Base-by-base conservation (phyloP, 2,329 filamentous ascomycete genomes). In the Furcasterigmium sp. region DNA sequence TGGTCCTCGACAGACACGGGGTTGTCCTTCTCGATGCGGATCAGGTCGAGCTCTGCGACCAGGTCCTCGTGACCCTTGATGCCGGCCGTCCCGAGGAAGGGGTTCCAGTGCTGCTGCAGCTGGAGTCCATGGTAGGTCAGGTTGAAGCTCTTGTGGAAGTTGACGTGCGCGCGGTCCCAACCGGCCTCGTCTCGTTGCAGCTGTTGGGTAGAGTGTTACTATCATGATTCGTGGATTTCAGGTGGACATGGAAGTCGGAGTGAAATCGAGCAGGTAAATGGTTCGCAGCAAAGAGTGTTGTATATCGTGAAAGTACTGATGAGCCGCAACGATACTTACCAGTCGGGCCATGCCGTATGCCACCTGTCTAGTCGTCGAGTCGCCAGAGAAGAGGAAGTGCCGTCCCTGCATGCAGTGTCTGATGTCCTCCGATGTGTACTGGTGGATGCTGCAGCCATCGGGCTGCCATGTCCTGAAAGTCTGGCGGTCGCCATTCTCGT, bases 31-130 rank as follows among this genome's bases (percentile, higher is more conserved):
- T 55, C 51, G 7, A 47, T 13, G 23, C 43, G 43, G 10, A 56
- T 51, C n/a, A 49, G 37, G 8, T 53, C 13, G 17, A 61, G 50
- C 35, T 58, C 48, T 13, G 51, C 42, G 3, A 44, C 50, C 0
- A 59, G 44, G 25, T 50, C 41, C 13, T 44, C 38, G 48, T 47
- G 52, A 42, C 48, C 39, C 6, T 45, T 15, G 17, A 21, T 26
- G 26, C 11, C 26, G n/a, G 20, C 19, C 23, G 29, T 34, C 53
- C 83, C 77, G 19, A 83, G 62, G 59, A 65, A 81, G 1, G 81
- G 80, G 56, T 84, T 79, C 77, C 78, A 84, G 13, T 80, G 57
- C 49, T 80, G 82, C 37, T 75, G 63, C 20, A 83, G 51, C 21
- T 56, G 65, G 3, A 77, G 64, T n/a, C 65, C 67, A 13, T 63